A percentile compares a stretch with the other conserved stretches of the same genome.
Conservation (phyloP, 2,329 filamentous ascomycete species). For the Fusarium zealandicum region DNA sequence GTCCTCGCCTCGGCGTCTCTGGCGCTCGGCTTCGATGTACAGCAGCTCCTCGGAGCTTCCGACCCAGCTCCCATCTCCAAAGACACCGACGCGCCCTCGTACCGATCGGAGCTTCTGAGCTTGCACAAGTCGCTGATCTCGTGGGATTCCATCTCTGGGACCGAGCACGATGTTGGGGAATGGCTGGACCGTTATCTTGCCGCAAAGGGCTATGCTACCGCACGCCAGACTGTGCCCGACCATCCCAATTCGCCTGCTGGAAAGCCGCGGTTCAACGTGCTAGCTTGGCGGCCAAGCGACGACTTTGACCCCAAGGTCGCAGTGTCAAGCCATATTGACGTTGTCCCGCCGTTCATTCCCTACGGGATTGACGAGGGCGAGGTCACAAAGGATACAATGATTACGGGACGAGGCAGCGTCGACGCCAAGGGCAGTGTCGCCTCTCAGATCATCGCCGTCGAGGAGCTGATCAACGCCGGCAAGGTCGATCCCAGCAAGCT, state of each 20-base stretch:
- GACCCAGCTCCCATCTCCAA: conserved; percentile 13
- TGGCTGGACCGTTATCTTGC: conserved; percentile 74
- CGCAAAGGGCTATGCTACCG: conserved; percentile 52
- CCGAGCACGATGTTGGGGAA: conserved; percentile 72
- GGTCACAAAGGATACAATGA: conserved; percentile 56
- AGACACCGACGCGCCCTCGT: conserved; percentile 42
- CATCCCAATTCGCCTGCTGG: conserved; percentile 42
- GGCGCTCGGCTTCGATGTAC: conserved; percentile 17
- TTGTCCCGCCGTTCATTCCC: conserved; percentile 75
- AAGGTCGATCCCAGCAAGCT: conserved; percentile 58
- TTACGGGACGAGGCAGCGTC: conserved; percentile 77
- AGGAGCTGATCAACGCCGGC: conserved; percentile 56
- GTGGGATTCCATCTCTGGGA: conserved; percentile 66
- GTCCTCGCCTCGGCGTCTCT: conserved; percentile 22
- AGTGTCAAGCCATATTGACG: conserved; percentile 85
- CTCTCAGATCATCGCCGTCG: conserved; percentile 74
- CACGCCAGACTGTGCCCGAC: conserved; percentile 51
- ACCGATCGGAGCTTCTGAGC: conserved; percentile 64
- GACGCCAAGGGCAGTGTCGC: conserved; percentile 76
- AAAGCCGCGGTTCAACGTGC: conserved; percentile 69
- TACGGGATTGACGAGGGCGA: conserved; percentile 64
- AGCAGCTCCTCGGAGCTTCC: conserved; percentile 15
- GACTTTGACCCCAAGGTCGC: conserved; percentile 64
- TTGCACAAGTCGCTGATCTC: conserved; percentile 78
- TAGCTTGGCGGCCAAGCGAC: conserved; percentile 66